Percentiles rank a stretch among this genome's conserved stretches.
phyloP scores from a whole-genome alignment of 73 alveolate genomes.

The Paramecium pentaurelia region DNA sequence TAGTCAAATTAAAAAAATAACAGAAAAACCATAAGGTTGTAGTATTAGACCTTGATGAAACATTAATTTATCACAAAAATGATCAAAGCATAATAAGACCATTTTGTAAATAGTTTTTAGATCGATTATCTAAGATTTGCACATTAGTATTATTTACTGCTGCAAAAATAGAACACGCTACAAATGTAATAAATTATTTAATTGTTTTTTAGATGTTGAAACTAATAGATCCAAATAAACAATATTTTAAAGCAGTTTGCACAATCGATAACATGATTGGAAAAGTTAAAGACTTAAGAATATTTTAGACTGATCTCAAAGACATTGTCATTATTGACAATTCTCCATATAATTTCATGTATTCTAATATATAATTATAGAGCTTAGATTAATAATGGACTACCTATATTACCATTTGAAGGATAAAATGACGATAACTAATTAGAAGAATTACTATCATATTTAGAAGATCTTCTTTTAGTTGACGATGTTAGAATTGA shows the following conservation, averaged over 20 bases:
- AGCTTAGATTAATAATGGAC: neutral
- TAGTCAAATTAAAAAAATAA: neutral
- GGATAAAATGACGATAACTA: neutral
- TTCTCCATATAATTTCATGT: neutral
- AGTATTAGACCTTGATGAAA: conserved; percentile 28
- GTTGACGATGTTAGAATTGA: neutral
- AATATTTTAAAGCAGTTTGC: neutral
- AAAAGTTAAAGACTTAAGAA: neutral
- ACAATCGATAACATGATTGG: neutral
- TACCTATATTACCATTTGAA: conserved; percentile 18
- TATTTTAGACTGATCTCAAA: neutral
- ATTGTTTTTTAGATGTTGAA: neutral
- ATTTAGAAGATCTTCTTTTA: neutral
- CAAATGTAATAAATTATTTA: neutral
- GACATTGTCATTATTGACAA: neutral
- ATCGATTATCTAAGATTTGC: neutral
- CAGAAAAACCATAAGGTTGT: neutral
- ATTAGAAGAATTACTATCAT: neutral
- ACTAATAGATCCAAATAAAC: neutral
- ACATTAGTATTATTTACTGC: conserved; percentile 9
- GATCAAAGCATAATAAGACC: neutral
- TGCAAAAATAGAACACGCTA: neutral
- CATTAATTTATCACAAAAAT: neutral
- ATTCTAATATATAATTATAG: neutral
- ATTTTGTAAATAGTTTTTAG: neutral